A percentile compares a stretch with the other conserved stretches of the same genome.
Conservation (phyloP, 306 rosid genomes). For the Erythrophleum fordii region DNA sequence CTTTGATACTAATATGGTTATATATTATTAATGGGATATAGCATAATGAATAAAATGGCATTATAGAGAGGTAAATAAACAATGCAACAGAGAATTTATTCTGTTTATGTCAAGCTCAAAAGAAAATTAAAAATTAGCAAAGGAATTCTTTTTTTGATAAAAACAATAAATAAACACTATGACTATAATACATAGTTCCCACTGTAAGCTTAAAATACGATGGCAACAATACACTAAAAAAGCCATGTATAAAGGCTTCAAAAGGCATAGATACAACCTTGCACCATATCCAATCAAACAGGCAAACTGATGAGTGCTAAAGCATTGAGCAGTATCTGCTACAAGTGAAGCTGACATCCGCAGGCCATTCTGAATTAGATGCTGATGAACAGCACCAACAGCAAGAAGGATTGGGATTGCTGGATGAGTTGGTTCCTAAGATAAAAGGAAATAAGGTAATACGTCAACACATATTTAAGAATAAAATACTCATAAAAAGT, state of each 20-base stretch:
- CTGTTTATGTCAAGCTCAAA: conserved; percentile 17
- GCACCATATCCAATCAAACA: conserved; percentile 99
- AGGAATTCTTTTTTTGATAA: not conserved
- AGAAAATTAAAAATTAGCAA: conserved; percentile 19
- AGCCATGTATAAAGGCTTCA: conserved; percentile 23
- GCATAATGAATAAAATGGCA: conserved; percentile 11
- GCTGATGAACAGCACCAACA: conserved; percentile 98
- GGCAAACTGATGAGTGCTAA: conserved; percentile 99
- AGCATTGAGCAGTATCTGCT: conserved; percentile 97
- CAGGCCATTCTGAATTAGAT: conserved; percentile 91
- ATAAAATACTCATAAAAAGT: not conserved
- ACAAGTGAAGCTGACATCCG: conserved; percentile 89
- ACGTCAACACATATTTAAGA: conserved; percentile 26
- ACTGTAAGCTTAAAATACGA: conserved; percentile 25
- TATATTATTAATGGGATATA: not conserved
- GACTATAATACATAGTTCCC: conserved; percentile 1
- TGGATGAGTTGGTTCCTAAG: conserved; percentile 91
- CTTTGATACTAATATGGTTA: not conserved
- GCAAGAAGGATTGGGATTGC: conserved; percentile 97
- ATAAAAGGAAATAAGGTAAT: conserved; percentile 11
- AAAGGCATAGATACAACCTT: conserved; percentile 60
- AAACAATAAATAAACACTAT: not conserved
- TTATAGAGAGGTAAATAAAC: conserved; percentile 32
- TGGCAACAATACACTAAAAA: conserved; percentile 14
- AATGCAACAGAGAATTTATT: conserved; percentile 9